These are phyloP conservation scores for Ambrosiella beaveri DNA, from an alignment of 2,329 filamentous ascomycete genomes.

Conservation along the genomic window DNA sequence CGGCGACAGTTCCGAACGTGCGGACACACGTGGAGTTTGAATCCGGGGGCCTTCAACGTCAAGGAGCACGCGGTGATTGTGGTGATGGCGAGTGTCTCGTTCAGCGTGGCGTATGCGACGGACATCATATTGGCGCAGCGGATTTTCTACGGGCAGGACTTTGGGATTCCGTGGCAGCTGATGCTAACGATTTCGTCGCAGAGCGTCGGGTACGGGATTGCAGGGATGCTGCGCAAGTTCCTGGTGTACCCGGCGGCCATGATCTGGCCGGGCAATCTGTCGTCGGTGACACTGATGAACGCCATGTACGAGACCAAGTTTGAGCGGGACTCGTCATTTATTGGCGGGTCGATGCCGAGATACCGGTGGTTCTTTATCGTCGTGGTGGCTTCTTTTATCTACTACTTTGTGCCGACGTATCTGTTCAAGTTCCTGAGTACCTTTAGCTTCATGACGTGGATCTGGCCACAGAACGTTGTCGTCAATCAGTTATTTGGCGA, in stretches of 20 bases:
- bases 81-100: slow-evolving; percentile 55
- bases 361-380: slow-evolving; percentile 47
- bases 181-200: slow-evolving; percentile 51
- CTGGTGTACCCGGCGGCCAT: slow-evolving; percentile 52
- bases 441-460: slow-evolving; percentile 57
- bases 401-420: slow-evolving; percentile 54
- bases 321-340: slow-evolving; percentile 29
- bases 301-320: slow-evolving; percentile 51
- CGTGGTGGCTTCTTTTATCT: slow-evolving; percentile 39
- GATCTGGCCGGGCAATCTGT: slow-evolving; percentile 57
- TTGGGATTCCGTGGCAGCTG: slow-evolving; percentile 48
- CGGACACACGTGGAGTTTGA: slow-evolving; percentile 39
- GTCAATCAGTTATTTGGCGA: slow-evolving; percentile 61
- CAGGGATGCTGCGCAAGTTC: slow-evolving; percentile 48
- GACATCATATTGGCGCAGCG: slow-evolving; percentile 56
- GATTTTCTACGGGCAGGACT: slow-evolving; percentile 54
- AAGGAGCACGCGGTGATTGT: slow-evolving; percentile 54
- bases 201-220: slow-evolving; percentile 51
- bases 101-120: slow-evolving; percentile 53
- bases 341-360: slow-evolving; percentile 48
- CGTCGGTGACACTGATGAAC: slow-evolving; percentile 50
- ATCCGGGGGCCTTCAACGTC: slow-evolving; percentile 51
- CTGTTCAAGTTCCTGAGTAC: slow-evolving; percentile 52
- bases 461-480: slow-evolving; percentile 48
- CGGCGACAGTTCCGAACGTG: slow-evolving; percentile 31